Conservation (phyloP, 2,329 filamentous ascomycete species). For the Colletotrichum godetiae region DNA sequence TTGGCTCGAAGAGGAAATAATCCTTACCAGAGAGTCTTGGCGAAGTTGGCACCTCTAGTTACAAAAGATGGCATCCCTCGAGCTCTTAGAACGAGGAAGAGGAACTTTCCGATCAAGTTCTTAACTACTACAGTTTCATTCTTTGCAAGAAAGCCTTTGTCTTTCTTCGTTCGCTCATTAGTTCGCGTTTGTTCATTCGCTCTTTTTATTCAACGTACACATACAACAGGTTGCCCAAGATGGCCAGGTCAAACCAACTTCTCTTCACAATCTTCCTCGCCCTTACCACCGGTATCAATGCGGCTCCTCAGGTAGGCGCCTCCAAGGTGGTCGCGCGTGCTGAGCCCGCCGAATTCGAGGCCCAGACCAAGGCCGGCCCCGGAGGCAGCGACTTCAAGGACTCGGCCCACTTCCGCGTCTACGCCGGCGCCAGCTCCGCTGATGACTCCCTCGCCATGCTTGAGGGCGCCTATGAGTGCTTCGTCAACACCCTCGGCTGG, state of each 20-base stretch:
- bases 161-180: background rate
- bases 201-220: background rate
- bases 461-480: conserved; percentile 58
- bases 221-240: background rate
- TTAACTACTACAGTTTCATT: no score
- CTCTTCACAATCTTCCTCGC: conserved; percentile 24
- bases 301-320: conserved; percentile 18
- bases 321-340: conserved; percentile 11
- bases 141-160: background rate
- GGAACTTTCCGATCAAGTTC: background rate
- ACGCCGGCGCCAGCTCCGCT: conserved; percentile 40
- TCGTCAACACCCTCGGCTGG: conserved; percentile 50
- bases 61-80: conserved; percentile 13
- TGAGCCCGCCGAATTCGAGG: conserved; percentile 41
- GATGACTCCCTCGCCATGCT: conserved; percentile 50
- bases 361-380: conserved; percentile 46
- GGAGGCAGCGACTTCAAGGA: conserved; percentile 46
- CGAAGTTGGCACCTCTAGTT: conserved; percentile 4
- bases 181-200: background rate
- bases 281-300: conserved; percentile 13
- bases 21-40: conserved; percentile 17
- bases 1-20: background rate
- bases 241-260: conserved; percentile 21
- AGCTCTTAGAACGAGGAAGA: background rate
- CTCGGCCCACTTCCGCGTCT: conserved; percentile 54